Base-by-base conservation (phyloP, 2,329 filamentous ascomycete species). In the Calonectria naviculata region DNA sequence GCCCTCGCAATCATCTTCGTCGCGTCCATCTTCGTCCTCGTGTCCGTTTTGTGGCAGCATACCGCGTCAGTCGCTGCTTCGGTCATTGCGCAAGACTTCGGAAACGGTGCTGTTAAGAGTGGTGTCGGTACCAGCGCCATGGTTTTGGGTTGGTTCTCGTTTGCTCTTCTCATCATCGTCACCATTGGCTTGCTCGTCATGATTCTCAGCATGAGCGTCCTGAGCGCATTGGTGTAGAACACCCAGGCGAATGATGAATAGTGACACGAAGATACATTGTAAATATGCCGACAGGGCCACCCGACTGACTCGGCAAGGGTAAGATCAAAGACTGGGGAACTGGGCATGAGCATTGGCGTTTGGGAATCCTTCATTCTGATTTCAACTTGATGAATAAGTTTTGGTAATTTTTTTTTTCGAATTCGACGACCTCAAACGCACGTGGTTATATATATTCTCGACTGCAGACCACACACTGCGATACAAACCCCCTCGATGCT, bases 81-180 rank as follows among this genome's bases (percentile, higher is more conserved):
- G 71, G 94, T 97, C 75, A 95, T 99, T 75, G 95, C 95, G 1
- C 94, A 97, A 87, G 95, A 97, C 80, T 90, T 98, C 75, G 95
- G 93, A 41, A 98, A 98, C 82, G 95, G 95, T 49, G 94, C 92
- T 75, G 94, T 98, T 68, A 91, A 89, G 82, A 94, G 93, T 68
- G 95, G 95, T 38, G 95, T 98, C 15, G 95, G 95, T n/a, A 95
- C 94, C 60, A 94, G 93, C 44, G 96, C 97, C 68, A 98, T 99
- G 94, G 94, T 98, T 21, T 88, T 99, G 80, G 97, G 97, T 70
- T 99, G 97, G 97, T 98, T 99, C 84, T 94, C 94, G 47, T 98
- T 99, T 80, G 93, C 94, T 26, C 84, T 98, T 65, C 88, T 99
- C 75, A 97, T 99, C 78, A 93, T 98, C 73, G 96, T 98, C 65